phyloP scores from a whole-genome alignment of 2,329 filamentous ascomycete genomes.

The Xylaria polymorpha region DNA sequence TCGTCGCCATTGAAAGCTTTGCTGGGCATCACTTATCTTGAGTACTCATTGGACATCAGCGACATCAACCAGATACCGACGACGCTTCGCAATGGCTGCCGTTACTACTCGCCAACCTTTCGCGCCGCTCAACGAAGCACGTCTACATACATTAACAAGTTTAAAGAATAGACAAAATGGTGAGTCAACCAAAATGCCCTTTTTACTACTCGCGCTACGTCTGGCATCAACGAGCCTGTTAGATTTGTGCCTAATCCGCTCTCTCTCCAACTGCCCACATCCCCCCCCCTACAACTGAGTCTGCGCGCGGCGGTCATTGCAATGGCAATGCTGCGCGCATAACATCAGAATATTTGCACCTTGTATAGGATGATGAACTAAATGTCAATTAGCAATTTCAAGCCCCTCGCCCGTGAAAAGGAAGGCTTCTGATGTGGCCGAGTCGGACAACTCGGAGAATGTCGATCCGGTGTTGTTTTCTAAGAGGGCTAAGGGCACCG shows the following conservation, averaged over 20 bases:
- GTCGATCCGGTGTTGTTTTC: constrained; percentile 67
- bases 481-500: constrained; percentile 68
- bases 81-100: constrained; percentile 61
- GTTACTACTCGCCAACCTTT: constrained; percentile 76
- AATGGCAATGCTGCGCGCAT: background rate
- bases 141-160: constrained; percentile 78
- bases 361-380: constrained; percentile 42
- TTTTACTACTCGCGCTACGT: background rate
- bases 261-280: background rate
- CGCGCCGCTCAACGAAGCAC: constrained; percentile 74
- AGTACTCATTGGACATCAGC: constrained; percentile 28
- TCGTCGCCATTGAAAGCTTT: constrained; percentile 27
- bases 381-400: constrained; percentile 55
- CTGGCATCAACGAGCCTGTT: constrained; percentile 12
- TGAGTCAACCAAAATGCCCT: constrained; percentile 55
- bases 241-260: background rate
- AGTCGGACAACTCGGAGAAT: constrained; percentile 69
- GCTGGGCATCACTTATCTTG: constrained; percentile 25
- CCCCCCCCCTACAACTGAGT: background rate
- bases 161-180: constrained; percentile 83
- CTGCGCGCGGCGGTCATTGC: background rate
- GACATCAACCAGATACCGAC: constrained; percentile 28
- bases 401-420: constrained; percentile 62
- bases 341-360: background rate
- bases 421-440: constrained; percentile 65